Evolutionary conservation across 2,329 filamentous ascomycete species (phyloP).

Genomic region (Acrodontium crateriforme): DNA sequence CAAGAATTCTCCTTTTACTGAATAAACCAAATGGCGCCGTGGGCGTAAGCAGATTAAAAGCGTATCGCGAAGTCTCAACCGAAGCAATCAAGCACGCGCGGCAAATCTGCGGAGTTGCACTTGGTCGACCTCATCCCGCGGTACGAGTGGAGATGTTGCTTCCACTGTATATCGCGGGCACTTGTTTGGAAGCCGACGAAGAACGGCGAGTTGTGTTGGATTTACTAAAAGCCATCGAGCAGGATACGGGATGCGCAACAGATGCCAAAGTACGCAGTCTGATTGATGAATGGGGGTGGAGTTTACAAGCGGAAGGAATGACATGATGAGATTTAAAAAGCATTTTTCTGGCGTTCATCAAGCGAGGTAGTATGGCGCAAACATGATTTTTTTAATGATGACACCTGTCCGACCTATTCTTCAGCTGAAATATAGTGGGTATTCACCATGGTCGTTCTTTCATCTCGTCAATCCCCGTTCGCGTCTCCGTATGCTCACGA

Average conservation of each 20-base stretch:
- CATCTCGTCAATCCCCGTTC: slow-evolving; percentile 28
- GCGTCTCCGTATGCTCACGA: slow-evolving; percentile 38
- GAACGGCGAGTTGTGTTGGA: slow-evolving; percentile 43
- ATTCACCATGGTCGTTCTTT: too few species aligned
- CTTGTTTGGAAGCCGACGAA: slow-evolving; percentile 41
- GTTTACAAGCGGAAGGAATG: slow-evolving; percentile 5
- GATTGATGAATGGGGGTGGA: slow-evolving; percentile 31
- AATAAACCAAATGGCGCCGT: slow-evolving; percentile 39
- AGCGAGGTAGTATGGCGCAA: too few species aligned
- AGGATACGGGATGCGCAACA: slow-evolving; percentile 49
- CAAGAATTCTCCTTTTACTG: slow-evolving; percentile 45
- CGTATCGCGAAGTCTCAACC: slow-evolving; percentile 41
- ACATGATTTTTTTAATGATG: too few species aligned
- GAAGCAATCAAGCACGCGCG: slow-evolving; percentile 43
- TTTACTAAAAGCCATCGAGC: slow-evolving; percentile 48
- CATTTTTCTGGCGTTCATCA: too few species aligned
- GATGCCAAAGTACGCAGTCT: slow-evolving; percentile 43
- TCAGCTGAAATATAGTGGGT: too few species aligned
- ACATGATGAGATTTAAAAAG: too few species aligned
- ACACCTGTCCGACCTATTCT: too few species aligned
- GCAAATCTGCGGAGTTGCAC: slow-evolving; percentile 47
- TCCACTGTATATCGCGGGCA: slow-evolving; percentile 46
- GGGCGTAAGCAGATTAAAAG: slow-evolving; percentile 36
- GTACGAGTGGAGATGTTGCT: slow-evolving; percentile 45
- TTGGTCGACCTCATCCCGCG: slow-evolving; percentile 40